Base-by-base conservation (phyloP, 768 basidiomycete species). In the Aureoboletus auriporus region DNA sequence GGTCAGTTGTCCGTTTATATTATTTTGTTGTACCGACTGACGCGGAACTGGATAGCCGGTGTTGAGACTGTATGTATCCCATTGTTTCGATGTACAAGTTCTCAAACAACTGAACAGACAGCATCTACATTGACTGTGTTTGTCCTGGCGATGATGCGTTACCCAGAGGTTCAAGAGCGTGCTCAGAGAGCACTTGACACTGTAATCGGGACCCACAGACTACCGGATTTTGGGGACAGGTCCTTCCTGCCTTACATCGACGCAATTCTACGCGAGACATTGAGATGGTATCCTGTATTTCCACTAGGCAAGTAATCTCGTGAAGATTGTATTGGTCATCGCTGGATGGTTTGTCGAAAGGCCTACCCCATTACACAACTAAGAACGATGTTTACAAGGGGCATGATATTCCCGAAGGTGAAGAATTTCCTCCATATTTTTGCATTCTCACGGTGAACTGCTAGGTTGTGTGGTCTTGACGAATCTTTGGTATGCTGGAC, bases 131-230 rank as follows among this genome's bases (percentile, higher is more conserved):
- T 71, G 43, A 4, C 42, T 14, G 42, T 61, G 33, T 70, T 70
- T 41, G 33, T 71, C 20, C 44, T 69, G 17, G 68, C 66, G 31
- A 69, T 72, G 71, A 58, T 66, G 46, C 47, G 41, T 20, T 61
- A 66, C 46, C 70, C 70, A 8, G 51, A 71, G 29, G 60, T 58
- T 13, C 71, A 73, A 50, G 56, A 59, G 27, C 59, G 63, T 39
- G 68, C 63, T 6, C 66, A 63, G 42, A 61, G 52, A 42, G 70
- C 71, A 48, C 65, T 71, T 3, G 66, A 73, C 6, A 45, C 61
- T 3, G 51, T 60, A 26, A 16, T 67, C 17, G 71, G 71, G 46
- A 47, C 38, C 3, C 28, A 56, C 5, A 53, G 68, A 26, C 46
- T 70, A 5, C 63, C 68, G 1, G 34, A 54, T 23, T 61, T 64